Conservation (phyloP, 495 filamentous ascomycete species). For the Neurospora pannonica region DNA sequence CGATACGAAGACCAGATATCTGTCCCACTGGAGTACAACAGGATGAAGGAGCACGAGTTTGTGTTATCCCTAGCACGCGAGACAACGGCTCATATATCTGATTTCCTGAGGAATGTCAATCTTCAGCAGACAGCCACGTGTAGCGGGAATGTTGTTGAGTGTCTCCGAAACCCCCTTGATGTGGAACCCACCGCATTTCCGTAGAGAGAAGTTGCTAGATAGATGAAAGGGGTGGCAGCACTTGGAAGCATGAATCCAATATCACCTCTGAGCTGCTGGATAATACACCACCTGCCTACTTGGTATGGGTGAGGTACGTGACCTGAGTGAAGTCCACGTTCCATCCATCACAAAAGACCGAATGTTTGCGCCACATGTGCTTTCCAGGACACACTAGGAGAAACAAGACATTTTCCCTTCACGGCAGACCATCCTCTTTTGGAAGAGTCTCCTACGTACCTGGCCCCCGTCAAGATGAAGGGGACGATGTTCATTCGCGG, state of each 20-base stretch:
- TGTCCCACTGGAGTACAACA: neutral
- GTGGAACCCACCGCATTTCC: neutral
- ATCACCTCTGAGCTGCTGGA: neutral
- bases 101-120: neutral
- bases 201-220: neutral
- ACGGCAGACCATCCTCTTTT: neutral
- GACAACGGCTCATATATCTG: neutral
- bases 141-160: neutral
- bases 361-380: neutral
- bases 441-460: neutral
- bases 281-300: neutral
- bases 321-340: neutral
- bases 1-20: neutral
- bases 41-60: conserved; percentile 4
- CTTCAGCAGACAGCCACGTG: neutral
- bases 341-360: neutral
- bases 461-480: neutral
- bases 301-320: neutral
- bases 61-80: neutral
- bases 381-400: neutral
- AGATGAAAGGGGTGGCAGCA: neutral
- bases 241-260: neutral
- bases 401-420: neutral
- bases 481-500: neutral
- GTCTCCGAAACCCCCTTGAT: neutral